Conservation (phyloP, 2,329 filamentous ascomycete genomes). For the Tympanopsis confertula region DNA sequence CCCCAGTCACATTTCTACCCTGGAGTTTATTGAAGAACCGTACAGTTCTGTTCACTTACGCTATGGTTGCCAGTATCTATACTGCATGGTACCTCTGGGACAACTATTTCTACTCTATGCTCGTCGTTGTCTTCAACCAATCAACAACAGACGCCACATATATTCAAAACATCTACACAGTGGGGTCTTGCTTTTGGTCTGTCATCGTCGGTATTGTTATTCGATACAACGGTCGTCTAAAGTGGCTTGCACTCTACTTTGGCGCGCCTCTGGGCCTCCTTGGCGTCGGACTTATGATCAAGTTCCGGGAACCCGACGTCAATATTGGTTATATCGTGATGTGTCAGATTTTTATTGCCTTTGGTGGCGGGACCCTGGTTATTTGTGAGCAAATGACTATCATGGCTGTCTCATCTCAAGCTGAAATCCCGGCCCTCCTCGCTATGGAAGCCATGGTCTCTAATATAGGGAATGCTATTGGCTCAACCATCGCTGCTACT, state of each 20-base stretch:
- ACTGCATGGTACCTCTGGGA: constrained; percentile 23
- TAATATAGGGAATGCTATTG: constrained; percentile 17
- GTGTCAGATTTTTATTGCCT: constrained; percentile 24
- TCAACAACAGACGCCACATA: constrained; percentile 20
- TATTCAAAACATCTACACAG: constrained; percentile 24
- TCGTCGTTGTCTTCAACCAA: constrained; percentile 24
- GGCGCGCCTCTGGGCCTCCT: constrained; percentile 19
- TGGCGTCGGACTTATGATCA: constrained; percentile 22
- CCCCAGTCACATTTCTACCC: constrained; percentile 26
- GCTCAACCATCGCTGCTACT: constrained; percentile 16
- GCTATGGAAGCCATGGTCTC: constrained; percentile 17
- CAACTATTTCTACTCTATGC: constrained; percentile 25
- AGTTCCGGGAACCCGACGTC: constrained; percentile 17
- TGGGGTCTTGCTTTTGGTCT: constrained; percentile 20
- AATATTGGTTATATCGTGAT: constrained; percentile 21
- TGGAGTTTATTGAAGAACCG: constrained; percentile 19
- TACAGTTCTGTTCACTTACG: constrained; percentile 22
- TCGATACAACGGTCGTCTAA: constrained; percentile 15
- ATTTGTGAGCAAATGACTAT: constrained; percentile 19
- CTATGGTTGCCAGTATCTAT: constrained; percentile 23
- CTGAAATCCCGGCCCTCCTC: constrained; percentile 18
- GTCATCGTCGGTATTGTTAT: constrained; percentile 16
- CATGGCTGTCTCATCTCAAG: constrained; percentile 17
- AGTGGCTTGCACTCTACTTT: constrained; percentile 4
- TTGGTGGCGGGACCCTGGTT: constrained; percentile 12